phyloP scores from a whole-genome alignment of 2,329 filamentous ascomycete species.

The Elsinoe australis region DNA sequence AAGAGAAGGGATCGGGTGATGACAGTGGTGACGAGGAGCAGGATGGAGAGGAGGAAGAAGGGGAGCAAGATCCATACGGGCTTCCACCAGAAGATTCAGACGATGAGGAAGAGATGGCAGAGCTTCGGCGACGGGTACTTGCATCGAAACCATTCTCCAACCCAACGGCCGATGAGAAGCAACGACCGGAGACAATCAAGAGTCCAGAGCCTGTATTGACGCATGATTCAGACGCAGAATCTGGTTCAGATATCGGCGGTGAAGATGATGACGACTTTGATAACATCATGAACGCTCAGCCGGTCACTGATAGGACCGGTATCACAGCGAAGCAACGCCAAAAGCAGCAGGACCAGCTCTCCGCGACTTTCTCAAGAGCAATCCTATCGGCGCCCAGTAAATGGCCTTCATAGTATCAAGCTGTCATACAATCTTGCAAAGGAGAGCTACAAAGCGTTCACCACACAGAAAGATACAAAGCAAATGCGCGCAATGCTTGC shows the following conservation, averaged over 20 bases:
- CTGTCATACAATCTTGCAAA: no score
- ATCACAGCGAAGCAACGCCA: conserved; percentile 55
- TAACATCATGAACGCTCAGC: conserved; percentile 84
- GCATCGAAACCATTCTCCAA: conserved; percentile 83
- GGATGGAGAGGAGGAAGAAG: conserved; percentile 36
- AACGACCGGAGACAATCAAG: conserved; percentile 54
- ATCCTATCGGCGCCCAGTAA: conserved; percentile 43
- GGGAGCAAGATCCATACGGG: conserved; percentile 59
- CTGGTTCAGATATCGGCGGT: conserved; percentile 61
- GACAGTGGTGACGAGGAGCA: conserved; percentile 38
- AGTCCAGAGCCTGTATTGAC: conserved; percentile 41
- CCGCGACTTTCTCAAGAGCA: conserved; percentile 43
- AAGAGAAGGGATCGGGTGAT: conserved; percentile 36
- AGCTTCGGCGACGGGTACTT: conserved; percentile 81
- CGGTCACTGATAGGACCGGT: conserved; percentile 78
- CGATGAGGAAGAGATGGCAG: conserved; percentile 86
- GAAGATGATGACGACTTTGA: conserved; percentile 76
- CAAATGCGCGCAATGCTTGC: no score
- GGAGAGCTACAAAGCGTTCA: no score
- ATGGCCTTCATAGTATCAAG: conserved; percentile 27
- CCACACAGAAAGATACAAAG: no score
- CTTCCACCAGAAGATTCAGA: conserved; percentile 68
- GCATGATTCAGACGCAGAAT: conserved; percentile 57
- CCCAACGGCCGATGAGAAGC: conserved; percentile 43
- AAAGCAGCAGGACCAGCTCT: conserved; percentile 42